Percentiles rank a stretch among this genome's conserved stretches.
Conservation (phyloP, 495 filamentous ascomycete species). For the Astrothelium subdiscretum region DNA sequence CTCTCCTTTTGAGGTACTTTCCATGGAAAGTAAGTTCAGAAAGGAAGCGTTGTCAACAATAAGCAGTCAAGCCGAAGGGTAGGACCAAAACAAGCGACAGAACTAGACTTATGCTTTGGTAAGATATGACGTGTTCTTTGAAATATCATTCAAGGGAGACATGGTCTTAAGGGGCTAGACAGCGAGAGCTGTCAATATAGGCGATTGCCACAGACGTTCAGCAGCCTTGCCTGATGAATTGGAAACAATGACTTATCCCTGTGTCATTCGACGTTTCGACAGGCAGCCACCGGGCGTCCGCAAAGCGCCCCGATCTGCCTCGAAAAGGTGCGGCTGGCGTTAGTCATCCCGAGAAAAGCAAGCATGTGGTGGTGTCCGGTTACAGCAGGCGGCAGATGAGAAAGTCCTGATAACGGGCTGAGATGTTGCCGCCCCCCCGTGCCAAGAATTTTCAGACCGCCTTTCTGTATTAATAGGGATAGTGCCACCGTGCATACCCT, state of each 20-base stretch:
- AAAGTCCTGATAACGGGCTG: too few relatives aligned
- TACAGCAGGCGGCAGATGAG: too few relatives aligned
- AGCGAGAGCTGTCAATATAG: background rate
- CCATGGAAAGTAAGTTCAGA: too few relatives aligned
- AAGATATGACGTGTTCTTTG: background rate
- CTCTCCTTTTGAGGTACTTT: background rate
- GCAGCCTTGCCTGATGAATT: background rate
- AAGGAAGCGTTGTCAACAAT: background rate
- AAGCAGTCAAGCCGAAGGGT: background rate
- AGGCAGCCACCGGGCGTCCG: background rate
- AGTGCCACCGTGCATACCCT: too few relatives aligned
- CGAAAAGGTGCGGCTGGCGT: too few relatives aligned
- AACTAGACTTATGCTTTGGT: background rate
- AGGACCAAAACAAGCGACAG: background rate
- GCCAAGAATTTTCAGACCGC: too few relatives aligned
- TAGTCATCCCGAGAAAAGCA: too few relatives aligned
- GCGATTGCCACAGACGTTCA: background rate
- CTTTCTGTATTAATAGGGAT: too few relatives aligned
- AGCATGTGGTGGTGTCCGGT: too few relatives aligned
- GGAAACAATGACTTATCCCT: background rate
- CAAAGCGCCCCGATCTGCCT: background rate
- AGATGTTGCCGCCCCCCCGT: too few relatives aligned
- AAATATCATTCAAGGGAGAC: background rate
- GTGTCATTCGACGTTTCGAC: background rate
- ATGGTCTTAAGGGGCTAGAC: background rate